Conservation (phyloP, 768 basidiomycete genomes). For the Termitomyces sp. region DNA sequence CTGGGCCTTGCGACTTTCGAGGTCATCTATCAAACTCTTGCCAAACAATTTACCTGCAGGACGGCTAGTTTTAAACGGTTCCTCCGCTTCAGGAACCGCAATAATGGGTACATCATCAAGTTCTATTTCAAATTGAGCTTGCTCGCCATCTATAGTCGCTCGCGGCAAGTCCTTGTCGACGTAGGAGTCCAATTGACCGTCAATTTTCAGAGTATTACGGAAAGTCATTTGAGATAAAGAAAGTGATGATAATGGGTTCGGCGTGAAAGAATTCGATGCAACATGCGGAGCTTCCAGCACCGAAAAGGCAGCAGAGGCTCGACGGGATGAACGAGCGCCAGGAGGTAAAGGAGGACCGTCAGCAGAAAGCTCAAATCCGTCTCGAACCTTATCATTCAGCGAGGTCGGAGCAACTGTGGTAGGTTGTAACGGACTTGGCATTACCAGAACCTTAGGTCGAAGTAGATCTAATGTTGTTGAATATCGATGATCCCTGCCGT, state of each 20-base stretch:
- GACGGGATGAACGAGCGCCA: conserved; percentile 56
- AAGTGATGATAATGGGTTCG: conserved; percentile 70
- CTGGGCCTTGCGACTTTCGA: conserved; percentile 76
- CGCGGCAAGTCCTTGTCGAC: conserved; percentile 59
- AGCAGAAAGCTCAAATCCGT: conserved; percentile 57
- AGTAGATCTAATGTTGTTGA: conserved; percentile 76
- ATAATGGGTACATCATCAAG: conserved; percentile 27
- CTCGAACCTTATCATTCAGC: conserved; percentile 30
- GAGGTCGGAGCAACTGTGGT: conserved; percentile 28
- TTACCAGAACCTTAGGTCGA: conserved; percentile 88
- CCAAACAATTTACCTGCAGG: conserved; percentile 83
- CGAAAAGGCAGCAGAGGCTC: conserved; percentile 35
- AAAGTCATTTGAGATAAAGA: conserved; percentile 82
- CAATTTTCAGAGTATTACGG: conserved; percentile 71
- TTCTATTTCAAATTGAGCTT: conserved; percentile 47
- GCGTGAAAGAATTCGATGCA: conserved; percentile 67
- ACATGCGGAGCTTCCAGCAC: conserved; percentile 30
- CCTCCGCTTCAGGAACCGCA: conserved; percentile 18
- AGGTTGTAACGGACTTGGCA: conserved; percentile 84
- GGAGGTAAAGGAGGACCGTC: conserved; percentile 79
- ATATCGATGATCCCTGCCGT: conserved; percentile 48
- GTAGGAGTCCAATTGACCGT: conserved; percentile 59
- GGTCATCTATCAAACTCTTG: conserved; percentile 84
- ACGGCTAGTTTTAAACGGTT: conserved; percentile 34
- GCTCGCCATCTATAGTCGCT: conserved; percentile 75